Percentiles rank a stretch among this genome's conserved stretches.
These are phyloP conservation scores for Apium graveolens DNA, from an alignment of 129 eudicot genomes.

Conservation along the genomic window DNA sequence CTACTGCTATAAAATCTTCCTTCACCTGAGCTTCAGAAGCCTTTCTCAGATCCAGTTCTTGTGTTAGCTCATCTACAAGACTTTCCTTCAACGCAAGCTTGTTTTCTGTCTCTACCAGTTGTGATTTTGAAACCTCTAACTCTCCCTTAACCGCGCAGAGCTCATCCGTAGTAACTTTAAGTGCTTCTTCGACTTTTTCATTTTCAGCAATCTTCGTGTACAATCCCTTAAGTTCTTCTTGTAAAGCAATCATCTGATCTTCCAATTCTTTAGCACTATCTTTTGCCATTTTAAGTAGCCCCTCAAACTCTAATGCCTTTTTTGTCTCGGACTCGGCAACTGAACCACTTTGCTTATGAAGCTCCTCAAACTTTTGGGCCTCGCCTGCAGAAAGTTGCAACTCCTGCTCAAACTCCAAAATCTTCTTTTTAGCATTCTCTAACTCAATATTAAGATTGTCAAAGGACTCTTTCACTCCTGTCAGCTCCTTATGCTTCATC, in stretches of 20 bases:
- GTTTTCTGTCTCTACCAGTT: conserved; percentile 35
- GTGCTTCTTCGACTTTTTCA: conserved; percentile 63
- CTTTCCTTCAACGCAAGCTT: conserved; percentile 48
- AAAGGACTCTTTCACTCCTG: conserved; percentile 53
- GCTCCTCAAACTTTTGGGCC: conserved; percentile 63
- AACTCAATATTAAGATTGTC: conserved; percentile 53
- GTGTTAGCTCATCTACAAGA: conserved; percentile 36
- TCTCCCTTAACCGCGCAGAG: conserved; percentile 49
- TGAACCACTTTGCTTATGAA: conserved; percentile 69
- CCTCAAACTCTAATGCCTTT: conserved; percentile 64
- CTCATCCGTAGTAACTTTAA: conserved; percentile 40
- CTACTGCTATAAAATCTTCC: conserved; percentile 34
- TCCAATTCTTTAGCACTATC: conserved; percentile 65
- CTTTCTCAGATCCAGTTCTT: conserved; percentile 42
- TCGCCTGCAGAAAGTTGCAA: conserved; percentile 49
- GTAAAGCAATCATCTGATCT: conserved; percentile 52
- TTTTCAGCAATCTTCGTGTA: conserved; percentile 56
- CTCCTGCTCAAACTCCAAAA: conserved; percentile 54
- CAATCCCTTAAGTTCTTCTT: conserved; percentile 63
- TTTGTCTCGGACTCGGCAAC: conserved; percentile 75
- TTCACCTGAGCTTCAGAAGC: conserved; percentile 41
- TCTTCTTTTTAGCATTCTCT: conserved; percentile 60
- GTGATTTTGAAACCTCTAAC: conserved; percentile 49
- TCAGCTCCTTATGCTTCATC: conserved; percentile 56
- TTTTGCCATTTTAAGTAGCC: conserved; percentile 65